Base-by-base conservation (phyloP, 2,329 filamentous ascomycete genomes). In the Monosporascus sp. region DNA sequence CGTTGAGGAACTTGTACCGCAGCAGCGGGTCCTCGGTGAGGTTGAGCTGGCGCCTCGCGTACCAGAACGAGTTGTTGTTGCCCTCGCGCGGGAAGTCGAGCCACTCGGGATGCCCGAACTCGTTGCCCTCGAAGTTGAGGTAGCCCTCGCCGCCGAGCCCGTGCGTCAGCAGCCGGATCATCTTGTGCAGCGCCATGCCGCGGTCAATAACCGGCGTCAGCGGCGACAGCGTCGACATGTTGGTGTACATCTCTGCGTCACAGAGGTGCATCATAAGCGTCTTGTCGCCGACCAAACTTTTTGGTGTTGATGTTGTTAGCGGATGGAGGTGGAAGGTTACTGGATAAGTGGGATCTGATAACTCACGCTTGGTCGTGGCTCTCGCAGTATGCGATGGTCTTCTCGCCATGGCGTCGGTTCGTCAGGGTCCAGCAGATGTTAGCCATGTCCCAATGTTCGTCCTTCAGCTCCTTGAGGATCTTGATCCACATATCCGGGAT, bases 401-500 rank as follows among this genome's bases (percentile, higher is more conserved):
- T 97, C 72, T 99, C 94, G 47, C 92, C 93, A 65, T 97, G 90
- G 27, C 94, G 86, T 53, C 94, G 83, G 73, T 99, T 97, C 22
- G 89, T 96, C 55, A 99, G 75, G 1, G 91, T 97, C 74, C 87
- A 92, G 69, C 85, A 86, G 50, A 99, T 88, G 61, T 81, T 86
- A 53, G 82, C 85, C 72, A 99, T 88, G 64, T 97, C 89, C 94
- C 94, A 99, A 9, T 96, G 82, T 58, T 91, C 81, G 65, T 99
- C 94, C 66, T 88, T 81, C 70, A 91, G 85, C 74, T 99, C 94
- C 72, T 99, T 99, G 57, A 97, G 73, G 68, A 95, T 90, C 75
- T 99, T 99, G 79, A 99, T 99, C 85, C 95, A 99, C 84, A 99
- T 89, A 70, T 99, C 94, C 4, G 94, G 94, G 58, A 99, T 86